phyloP scores from a whole-genome alignment of 202 grass and related monocot species.

The Cymbopogon flexuosus region DNA sequence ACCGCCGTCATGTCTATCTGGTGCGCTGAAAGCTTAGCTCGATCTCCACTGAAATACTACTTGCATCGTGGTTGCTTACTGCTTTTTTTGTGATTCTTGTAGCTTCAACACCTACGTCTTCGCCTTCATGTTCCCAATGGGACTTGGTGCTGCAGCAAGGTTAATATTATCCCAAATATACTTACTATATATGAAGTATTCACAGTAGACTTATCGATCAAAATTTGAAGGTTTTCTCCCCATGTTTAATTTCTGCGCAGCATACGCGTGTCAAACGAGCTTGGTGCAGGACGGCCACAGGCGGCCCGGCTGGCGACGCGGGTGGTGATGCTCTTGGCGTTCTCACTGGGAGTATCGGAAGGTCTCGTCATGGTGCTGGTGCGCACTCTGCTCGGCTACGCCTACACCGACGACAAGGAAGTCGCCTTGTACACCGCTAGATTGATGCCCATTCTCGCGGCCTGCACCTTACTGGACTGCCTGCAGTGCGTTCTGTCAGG shows the following conservation, averaged over 20 bases:
- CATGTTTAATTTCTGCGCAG: background rate
- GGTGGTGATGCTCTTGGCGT: conserved; percentile 33
- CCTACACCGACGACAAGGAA: conserved; percentile 47
- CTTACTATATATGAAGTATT: too few relatives aligned
- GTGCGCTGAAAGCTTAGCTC: background rate
- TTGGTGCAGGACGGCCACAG: conserved; percentile 28
- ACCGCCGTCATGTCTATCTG: conserved; percentile 51
- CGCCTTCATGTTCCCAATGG: conserved; percentile 27
- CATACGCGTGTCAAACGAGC: conserved; percentile 42
- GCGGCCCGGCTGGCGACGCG: conserved; percentile 33
- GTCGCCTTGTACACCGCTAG: conserved; percentile 40
- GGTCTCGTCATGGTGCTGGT: conserved; percentile 31
- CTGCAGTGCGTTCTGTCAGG: conserved; percentile 57
- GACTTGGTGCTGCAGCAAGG: conserved; percentile 43
- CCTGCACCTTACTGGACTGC: conserved; percentile 39
- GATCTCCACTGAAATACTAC: too few relatives aligned
- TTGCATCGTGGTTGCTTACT: background rate
- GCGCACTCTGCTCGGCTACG: conserved; percentile 37
- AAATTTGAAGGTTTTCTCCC: background rate
- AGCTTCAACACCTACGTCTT: conserved; percentile 41
- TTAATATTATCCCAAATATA: too few relatives aligned
- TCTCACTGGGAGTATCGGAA: conserved; percentile 13
- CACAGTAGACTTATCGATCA: background rate
- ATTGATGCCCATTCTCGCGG: conserved; percentile 43
- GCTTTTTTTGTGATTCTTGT: background rate